Conservation (phyloP, 331 rosid species). For the Rhamnella rubrinervis region DNA sequence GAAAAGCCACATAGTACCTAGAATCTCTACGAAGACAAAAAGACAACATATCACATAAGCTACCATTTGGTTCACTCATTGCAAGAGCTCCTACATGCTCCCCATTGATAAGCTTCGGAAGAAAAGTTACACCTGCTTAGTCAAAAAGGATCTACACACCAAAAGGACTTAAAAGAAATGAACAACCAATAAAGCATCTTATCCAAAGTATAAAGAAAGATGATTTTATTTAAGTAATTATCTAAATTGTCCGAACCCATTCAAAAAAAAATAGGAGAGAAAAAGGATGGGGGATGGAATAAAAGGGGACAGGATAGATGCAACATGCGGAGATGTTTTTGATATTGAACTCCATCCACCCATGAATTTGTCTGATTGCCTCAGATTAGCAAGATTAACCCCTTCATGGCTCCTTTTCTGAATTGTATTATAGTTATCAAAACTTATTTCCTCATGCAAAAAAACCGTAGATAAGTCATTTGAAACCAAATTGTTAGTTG, state of each 20-base stretch:
- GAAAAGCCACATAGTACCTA: slow-evolving; percentile 1
- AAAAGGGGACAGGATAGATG: background rate
- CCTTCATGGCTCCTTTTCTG: too few relatives aligned
- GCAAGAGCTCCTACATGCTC: slow-evolving; percentile 98
- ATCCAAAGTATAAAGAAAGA: background rate
- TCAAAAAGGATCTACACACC: background rate
- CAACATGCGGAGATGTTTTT: background rate
- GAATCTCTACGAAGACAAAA: slow-evolving; percentile 15
- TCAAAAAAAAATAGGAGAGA: too few relatives aligned
- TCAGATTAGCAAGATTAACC: too few relatives aligned
- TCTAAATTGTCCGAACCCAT: too few relatives aligned
- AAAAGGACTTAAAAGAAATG: background rate
- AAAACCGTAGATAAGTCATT: too few relatives aligned
- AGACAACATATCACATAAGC: slow-evolving; percentile 22
- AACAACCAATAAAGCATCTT: slow-evolving; percentile 9
- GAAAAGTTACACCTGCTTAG: slow-evolving; percentile 26
- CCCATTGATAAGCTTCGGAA: slow-evolving; percentile 82
- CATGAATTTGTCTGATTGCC: background rate
- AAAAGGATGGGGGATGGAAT: too few relatives aligned
- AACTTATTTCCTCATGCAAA: too few relatives aligned
- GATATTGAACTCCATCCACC: background rate
- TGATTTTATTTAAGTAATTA: background rate
- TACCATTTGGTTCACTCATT: slow-evolving; percentile 98
- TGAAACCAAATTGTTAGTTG: too few relatives aligned
- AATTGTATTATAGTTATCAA: too few relatives aligned